Evolutionary conservation across 495 filamentous ascomycete genomes (phyloP).

Genomic region (Penicillium angulare): DNA sequence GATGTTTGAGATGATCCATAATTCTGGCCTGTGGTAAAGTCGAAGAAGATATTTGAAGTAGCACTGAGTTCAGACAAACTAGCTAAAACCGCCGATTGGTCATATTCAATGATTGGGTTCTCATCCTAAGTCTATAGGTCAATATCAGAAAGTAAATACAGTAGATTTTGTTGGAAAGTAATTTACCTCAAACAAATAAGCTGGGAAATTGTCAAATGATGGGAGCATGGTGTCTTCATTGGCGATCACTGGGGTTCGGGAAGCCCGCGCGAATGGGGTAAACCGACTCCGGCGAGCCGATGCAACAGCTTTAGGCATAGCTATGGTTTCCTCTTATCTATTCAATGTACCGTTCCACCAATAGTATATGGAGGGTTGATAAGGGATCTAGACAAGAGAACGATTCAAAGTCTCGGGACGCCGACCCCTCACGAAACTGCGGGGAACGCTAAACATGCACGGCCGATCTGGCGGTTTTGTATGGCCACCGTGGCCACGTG

Average conservation of each 20-base stretch:
- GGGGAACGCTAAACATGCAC: background rate
- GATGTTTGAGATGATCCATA: background rate
- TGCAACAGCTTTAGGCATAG: conserved; percentile 2
- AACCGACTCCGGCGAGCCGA: background rate
- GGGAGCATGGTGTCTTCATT: background rate
- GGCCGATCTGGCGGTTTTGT: background rate
- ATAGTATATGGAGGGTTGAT: background rate
- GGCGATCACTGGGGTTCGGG: background rate
- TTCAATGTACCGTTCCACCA: background rate
- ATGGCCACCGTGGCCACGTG: background rate
- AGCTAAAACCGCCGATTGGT: background rate
- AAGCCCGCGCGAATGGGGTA: background rate
- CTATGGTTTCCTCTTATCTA: background rate
- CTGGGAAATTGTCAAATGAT: background rate
- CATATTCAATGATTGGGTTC: background rate
- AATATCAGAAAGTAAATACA: no score
- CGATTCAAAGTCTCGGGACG: background rate
- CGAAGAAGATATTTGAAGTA: background rate
- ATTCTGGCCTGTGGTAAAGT: background rate
- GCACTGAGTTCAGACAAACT: background rate
- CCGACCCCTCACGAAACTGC: background rate
- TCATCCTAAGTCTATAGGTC: background rate
- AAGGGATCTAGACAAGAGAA: background rate
- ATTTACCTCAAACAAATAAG: background rate
- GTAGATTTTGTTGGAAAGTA: no score